Percentiles rank a stretch among this genome's conserved stretches.
Conservation (phyloP, 345 rosid species). For the Euphorbia pulcherrima region DNA sequence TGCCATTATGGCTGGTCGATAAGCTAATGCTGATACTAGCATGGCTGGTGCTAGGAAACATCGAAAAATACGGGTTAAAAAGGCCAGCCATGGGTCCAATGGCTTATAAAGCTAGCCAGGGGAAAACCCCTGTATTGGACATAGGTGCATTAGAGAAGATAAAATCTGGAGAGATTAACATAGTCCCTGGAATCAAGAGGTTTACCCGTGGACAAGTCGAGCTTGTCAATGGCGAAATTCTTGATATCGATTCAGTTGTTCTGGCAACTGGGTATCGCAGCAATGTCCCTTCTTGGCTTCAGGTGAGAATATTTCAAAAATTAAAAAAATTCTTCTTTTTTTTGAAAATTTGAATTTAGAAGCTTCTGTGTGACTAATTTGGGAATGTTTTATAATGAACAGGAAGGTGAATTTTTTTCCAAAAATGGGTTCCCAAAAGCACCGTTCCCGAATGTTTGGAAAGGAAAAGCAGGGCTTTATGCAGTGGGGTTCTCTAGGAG, state of each 20-base stretch:
- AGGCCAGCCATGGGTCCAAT: conserved; percentile 66
- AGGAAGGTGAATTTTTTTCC: conserved; percentile 79
- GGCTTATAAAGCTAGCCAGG: conserved; percentile 51
- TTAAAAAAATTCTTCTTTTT: not conserved
- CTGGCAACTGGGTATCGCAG: conserved; percentile 91
- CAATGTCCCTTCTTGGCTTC: conserved; percentile 91
- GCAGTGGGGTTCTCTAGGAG: conserved; percentile 91
- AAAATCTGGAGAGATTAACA: conserved; percentile 63
- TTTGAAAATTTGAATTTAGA: not conserved
- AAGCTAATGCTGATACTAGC: conserved; percentile 54
- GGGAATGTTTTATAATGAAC: no score
- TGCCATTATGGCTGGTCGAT: conserved; percentile 75
- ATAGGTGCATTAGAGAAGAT: conserved; percentile 65
- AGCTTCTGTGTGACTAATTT: conserved; percentile 20
- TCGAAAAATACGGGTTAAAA: conserved; percentile 57
- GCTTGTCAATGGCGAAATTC: conserved; percentile 56
- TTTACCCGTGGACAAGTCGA: conserved; percentile 50
- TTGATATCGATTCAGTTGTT: conserved; percentile 63
- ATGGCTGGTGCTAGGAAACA: conserved; percentile 49
- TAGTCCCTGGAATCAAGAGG: conserved; percentile 63
- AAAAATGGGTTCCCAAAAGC: conserved; percentile 64
- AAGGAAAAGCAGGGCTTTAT: conserved; percentile 70
- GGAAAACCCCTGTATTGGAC: conserved; percentile 84
- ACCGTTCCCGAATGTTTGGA: conserved; percentile 78
- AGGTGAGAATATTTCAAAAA: no score